phyloP scores from a whole-genome alignment of 1,284 basidiomycete species.

The Leccinum fallax region DNA sequence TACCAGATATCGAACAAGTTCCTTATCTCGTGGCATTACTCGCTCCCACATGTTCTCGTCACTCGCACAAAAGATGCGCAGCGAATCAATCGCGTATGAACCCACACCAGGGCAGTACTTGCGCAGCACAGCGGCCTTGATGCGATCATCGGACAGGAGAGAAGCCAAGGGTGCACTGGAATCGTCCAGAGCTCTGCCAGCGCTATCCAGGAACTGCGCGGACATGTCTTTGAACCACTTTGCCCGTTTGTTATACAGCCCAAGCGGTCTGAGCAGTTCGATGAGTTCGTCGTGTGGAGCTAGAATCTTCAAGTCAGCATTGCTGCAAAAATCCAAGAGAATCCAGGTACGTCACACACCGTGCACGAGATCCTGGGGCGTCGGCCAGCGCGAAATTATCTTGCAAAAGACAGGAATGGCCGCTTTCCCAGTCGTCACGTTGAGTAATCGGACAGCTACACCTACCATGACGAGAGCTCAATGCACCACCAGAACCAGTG shows the following conservation, averaged over 20 bases:
- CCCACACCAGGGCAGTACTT: constrained; percentile 61
- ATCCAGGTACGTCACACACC: constrained; percentile 38
- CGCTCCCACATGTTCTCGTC: constrained; percentile 51
- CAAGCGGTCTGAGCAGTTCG: constrained; percentile 49
- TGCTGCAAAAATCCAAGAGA: background rate
- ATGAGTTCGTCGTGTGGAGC: constrained; percentile 41
- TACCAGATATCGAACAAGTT: constrained; percentile 60
- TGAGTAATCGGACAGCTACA: constrained; percentile 35
- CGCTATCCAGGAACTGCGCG: constrained; percentile 41
- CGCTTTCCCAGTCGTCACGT: constrained; percentile 33
- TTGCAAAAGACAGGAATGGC: constrained; percentile 48
- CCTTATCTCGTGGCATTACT: constrained; percentile 63
- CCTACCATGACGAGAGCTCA: constrained; percentile 3
- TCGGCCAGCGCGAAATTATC: constrained; percentile 54
- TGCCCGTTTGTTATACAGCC: constrained; percentile 54
- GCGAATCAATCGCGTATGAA: constrained; percentile 66
- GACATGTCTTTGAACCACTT: constrained; percentile 54
- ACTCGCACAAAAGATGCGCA: constrained; percentile 59
- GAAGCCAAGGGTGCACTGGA: background rate
- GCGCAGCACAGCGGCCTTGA: constrained; percentile 43
- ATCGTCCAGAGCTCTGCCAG: constrained; percentile 36
- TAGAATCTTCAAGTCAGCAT: constrained; percentile 3
- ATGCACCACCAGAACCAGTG: too few relatives aligned
- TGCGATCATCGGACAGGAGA: background rate
- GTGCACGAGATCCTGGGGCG: constrained; percentile 49